Evolutionary conservation across 345 rosid species (phyloP).

Genomic region (Aquilaria sinensis): DNA sequence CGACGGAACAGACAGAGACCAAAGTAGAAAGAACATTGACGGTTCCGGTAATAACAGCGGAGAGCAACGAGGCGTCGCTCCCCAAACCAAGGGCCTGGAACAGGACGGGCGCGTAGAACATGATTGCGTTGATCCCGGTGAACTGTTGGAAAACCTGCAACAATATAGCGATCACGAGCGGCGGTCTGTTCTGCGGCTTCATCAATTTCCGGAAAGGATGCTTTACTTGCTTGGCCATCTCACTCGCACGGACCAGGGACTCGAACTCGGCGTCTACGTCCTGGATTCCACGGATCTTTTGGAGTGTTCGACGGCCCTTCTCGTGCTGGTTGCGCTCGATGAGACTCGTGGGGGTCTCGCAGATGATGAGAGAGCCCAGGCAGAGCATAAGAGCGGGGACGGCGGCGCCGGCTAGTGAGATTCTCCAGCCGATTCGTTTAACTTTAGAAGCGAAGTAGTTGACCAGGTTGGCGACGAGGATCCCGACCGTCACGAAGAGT

Average conservation of each 20-base stretch:
- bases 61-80: conserved; percentile 46
- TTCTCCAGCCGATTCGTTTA: conserved; percentile 39
- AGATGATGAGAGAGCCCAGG: conserved; percentile 38
- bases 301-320: conserved; percentile 32
- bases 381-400: conserved; percentile 43
- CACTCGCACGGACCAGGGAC: conserved; percentile 27
- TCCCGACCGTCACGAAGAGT: conserved; percentile 62
- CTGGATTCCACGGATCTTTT: conserved; percentile 37
- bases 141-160: conserved; percentile 38
- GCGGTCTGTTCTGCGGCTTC: conserved; percentile 29
- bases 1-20: conserved; percentile 53
- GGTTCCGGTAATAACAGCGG: conserved; percentile 49
- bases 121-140: conserved; percentile 43
- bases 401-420: conserved; percentile 27
- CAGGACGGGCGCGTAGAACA: conserved; percentile 54
- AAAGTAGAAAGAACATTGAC: conserved; percentile 56
- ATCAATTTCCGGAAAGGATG: conserved; percentile 44
- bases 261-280: conserved; percentile 28
- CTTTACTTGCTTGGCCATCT: conserved; percentile 26
- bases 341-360: conserved; percentile 64
- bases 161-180: conserved; percentile 27
- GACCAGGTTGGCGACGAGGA: conserved; percentile 50
- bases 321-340: conserved; percentile 41
- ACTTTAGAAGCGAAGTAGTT: conserved; percentile 27
- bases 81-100: conserved; percentile 69